Base-by-base conservation (phyloP, 225 moss, liverwort and hornwort genomes). In the Sphagnum contortum region DNA sequence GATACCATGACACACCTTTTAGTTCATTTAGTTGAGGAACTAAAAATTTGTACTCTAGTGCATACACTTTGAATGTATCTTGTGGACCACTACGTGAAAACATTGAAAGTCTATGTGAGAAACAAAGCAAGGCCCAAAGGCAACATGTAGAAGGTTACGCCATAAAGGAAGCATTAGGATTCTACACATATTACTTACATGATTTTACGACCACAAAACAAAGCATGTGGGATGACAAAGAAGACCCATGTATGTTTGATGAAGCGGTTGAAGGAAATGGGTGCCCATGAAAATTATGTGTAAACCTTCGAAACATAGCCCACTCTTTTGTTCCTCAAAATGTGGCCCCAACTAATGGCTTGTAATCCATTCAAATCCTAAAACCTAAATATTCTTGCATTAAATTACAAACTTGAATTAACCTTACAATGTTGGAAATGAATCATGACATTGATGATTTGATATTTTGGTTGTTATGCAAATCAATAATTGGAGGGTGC, bases 61-160 rank as follows among this genome's bases (percentile, higher is more conserved):
- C 64, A 71, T 5, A 71, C 47, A 2, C 3, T 14, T 0, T 71
- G 65, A 59, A 71, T 71, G 59, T 65, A 71, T 5, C 52, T 10
- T 0, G 51, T n/a, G 45, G 59, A 71, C 12, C 12, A 48, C 3
- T 71, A 60, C 6, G 44, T 44, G 7, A 71, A 71, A 45, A 48
- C 7, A 2, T 45, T 71, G 46, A 71, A 65, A 52, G 59, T 45
- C 0, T 71, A n/a, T 59, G 60, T 71, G 0, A 5, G 11, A 48
- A 71, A 65, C 3, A 12, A 12, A 4, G 59, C 8, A 2, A 64
- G 53, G 8, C 63, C 6, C 2, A 5, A 65, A 11, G 65, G 57
- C 0, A 57, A 10, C 9, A 70, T 70, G 7, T 44, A 0, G 6
- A 48, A 14, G 55, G 55, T 7, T 3, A 57, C 0, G 3, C 29